phyloP scores from a whole-genome alignment of 192 early-diverging fungal species.

The Coemansia sp. region DNA sequence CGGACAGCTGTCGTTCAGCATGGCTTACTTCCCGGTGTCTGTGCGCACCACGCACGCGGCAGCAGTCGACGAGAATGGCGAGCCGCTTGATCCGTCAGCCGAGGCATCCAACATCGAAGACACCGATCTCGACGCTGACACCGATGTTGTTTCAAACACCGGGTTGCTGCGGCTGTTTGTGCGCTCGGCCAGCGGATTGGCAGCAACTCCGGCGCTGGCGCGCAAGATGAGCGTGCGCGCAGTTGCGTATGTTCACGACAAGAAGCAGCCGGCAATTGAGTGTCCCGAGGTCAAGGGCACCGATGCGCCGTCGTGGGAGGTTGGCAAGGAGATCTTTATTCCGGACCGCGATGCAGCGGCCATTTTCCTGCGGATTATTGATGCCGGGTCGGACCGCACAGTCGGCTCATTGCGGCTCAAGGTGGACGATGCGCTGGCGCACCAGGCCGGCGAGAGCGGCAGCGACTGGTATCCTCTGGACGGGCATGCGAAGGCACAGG shows the following conservation, averaged over 20 bases:
- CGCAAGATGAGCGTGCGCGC: conserved; percentile 59
- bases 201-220: conserved; percentile 35
- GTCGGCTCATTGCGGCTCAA: conserved; percentile 44
- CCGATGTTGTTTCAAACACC: conserved; percentile 61
- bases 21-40: conserved; percentile 50
- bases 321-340: conserved; percentile 69
- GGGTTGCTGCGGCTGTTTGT: conserved; percentile 71
- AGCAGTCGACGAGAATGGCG: conserved; percentile 38
- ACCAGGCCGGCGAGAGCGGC: conserved; percentile 47
- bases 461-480: conserved; percentile 68
- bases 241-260: conserved; percentile 62
- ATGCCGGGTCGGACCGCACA: conserved; percentile 42
- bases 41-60: conserved; percentile 44
- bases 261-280: conserved; percentile 49
- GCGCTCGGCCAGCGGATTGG: conserved; percentile 70
- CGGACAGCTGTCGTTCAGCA: conserved; percentile 48
- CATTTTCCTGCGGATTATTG: conserved; percentile 63
- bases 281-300: conserved; percentile 74
- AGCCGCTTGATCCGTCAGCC: conserved; percentile 43
- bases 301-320: conserved; percentile 81
- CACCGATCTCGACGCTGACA: conserved; percentile 51
- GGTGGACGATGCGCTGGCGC: conserved; percentile 47
- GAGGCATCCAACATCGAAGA: conserved; percentile 48
- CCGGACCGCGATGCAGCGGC: conserved; percentile 64
- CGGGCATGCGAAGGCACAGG: conserved; percentile 56